These are phyloP conservation scores for Podila minutissima DNA, from an alignment of 192 early-diverging fungal genomes.

Conservation along the genomic window DNA sequence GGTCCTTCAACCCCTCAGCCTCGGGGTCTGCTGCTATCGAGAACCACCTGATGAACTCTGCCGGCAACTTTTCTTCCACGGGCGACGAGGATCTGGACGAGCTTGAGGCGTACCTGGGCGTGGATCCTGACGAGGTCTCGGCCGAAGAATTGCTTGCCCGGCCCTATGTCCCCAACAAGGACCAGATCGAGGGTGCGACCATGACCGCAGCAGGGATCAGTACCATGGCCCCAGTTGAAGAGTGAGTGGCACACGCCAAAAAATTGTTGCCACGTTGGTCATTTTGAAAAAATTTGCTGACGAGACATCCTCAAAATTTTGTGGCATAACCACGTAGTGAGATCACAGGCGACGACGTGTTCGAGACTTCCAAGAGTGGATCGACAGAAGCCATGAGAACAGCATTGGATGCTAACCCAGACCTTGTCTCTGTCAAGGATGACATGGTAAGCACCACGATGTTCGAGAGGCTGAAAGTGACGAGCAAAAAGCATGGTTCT, in stretches of 20 bases:
- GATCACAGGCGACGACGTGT: constrained; percentile 13
- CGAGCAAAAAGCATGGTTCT: not conserved
- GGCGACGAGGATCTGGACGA: constrained; percentile 47
- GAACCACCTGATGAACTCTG: not conserved
- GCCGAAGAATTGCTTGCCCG: constrained; percentile 40
- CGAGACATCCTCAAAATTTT: not conserved
- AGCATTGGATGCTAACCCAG: constrained; percentile 15
- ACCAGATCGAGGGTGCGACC: constrained; percentile 8
- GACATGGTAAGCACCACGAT: constrained; percentile 11
- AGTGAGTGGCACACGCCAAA: constrained; percentile 19
- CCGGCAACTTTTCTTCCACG: not conserved
- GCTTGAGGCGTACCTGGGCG: constrained; percentile 31
- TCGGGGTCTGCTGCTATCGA: not conserved
- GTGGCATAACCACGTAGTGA: not conserved
- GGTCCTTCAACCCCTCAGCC: constrained; percentile 22
- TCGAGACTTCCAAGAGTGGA: constrained; percentile 21
- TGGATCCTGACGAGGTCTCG: constrained; percentile 41
- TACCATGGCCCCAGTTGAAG: constrained; percentile 41
- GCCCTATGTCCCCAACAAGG: constrained; percentile 27
- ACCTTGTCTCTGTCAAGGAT: constrained; percentile 21
- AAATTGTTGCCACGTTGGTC: not conserved
- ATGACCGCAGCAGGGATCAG: constrained; percentile 54
- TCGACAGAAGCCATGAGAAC: constrained; percentile 16
- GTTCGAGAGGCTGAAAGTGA: not conserved
- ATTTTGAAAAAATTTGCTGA: not conserved